Base-by-base conservation (phyloP, 108 stramenopile genomes). In the Craspedostauros australis region DNA sequence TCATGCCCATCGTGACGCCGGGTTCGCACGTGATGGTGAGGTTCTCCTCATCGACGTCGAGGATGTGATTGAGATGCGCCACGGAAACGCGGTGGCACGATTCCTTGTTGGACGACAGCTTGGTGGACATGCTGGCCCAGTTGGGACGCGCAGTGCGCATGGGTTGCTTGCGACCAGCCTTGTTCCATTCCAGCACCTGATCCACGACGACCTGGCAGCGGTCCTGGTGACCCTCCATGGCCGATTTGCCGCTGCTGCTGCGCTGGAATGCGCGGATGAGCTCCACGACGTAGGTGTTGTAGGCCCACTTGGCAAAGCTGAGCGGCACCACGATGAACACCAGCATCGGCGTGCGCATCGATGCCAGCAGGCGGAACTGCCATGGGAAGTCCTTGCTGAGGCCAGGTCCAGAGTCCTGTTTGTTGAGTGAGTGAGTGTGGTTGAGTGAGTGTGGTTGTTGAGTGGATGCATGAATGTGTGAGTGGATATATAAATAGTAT, bases 11-110 rank as follows among this genome's bases (percentile, higher is more conserved):
- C 3, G 54, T 55, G 1, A 73, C 72, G 32, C 46, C 32, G 19
- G 72, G 72, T 50, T 73, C 72, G 26, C 62, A 60, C 23, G 28
- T 36, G 16, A 73, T 54, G 19, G 55, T 68, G 21, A 55, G 19
- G 11, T 36, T 42, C 6, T 55, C 55, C 9, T 32, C 41, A 39
- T 73, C 72, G 12, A 73, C 32, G 8, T 63, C 47, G 6, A 73
- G 42, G 23, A 73, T 67, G 22, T 73, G 60, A 46, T 63, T 37
- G 19, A 73, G 47, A 15, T 62, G 62, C 49, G 64, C 64, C 9
- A 64, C 56, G 49, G 45, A 58, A n/a, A 21, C 32, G 12, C 19
- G 33, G 25, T 14, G 20, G 5, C 21, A 47, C 8, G 46, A 19
- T 5, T 47, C 21, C 46, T 47, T 47, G 22, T 47, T 47, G 46